Evolutionary conservation across 2,329 filamentous ascomycete genomes (phyloP), one percentile per base, ranked within the genome.

Genomic region (Microascus cirrosus): DNA sequence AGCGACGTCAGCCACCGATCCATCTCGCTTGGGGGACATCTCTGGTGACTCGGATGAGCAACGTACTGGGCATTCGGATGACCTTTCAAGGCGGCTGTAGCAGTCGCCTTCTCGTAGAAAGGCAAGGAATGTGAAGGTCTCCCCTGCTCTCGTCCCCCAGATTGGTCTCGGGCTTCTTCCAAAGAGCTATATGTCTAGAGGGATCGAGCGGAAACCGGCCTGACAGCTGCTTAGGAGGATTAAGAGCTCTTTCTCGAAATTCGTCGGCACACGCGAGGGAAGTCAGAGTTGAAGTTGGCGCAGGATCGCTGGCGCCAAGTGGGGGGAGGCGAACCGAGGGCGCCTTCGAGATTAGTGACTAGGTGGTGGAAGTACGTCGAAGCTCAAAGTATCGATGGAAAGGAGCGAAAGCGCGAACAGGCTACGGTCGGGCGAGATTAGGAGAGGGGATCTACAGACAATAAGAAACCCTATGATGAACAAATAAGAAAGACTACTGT

Each of bases 31-130:
- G 3, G 32, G n/a, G 32, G n/a, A n/a, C 13, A 22, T 20, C 34
- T 32, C 25, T 1, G 42, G 13, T 32, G 20, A 12, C 15, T 25
- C 15, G 25, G 50, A 6, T 20, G 20, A 1, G n/a, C 25, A 34
- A 58, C 56, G 50, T 24, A 58, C 56, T 42, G 28, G 56, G 56
- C 56, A 58, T 58, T 48, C 56, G 36, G 24, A 53, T 18, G 36
- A 25, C 25, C 51, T 54, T n/a, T 48, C 28, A 24, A 58, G 51
- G 52, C 56, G 52, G 51, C 51, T 51, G 36, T 25, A 54, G 28
- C 48, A 57, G 48, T 53, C 55, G 55, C 55, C 55, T 53, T 48
- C 55, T 35, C 28, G 55, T 50, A 50, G 25, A 57, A 53, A 36
- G 39, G 42, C 42, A 50, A 53, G 28, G 18, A 12, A 13, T 39